phyloP scores from a whole-genome alignment of 2,329 filamentous ascomycete species.

The Aureobasidium subglaciale region DNA sequence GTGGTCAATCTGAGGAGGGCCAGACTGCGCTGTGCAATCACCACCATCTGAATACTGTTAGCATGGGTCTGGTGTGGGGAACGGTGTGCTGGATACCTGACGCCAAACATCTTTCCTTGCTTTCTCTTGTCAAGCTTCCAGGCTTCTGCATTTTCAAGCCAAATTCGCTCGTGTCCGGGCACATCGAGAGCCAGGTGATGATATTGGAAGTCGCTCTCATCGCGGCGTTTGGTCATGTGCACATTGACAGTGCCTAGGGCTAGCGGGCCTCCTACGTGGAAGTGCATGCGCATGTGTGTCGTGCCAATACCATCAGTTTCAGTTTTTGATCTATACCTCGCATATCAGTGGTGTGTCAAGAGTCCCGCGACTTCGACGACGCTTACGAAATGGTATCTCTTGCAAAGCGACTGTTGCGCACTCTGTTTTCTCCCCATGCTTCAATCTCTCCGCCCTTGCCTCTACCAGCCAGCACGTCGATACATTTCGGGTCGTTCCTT shows the following conservation, averaged over 20 bases:
- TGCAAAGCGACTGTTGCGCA: slow-evolving; percentile 72
- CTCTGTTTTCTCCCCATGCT: slow-evolving; percentile 67
- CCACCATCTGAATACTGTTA: too few species aligned
- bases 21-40: not conserved
- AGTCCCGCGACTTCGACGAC: not conserved
- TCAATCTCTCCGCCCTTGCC: slow-evolving; percentile 50
- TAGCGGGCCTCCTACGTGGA: slow-evolving; percentile 73
- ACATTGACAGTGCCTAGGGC: slow-evolving; percentile 67
- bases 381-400: slow-evolving; percentile 48
- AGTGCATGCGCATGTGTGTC: slow-evolving; percentile 78
- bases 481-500: slow-evolving; percentile 62
- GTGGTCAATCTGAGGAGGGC: not conserved
- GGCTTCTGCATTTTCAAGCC: slow-evolving; percentile 55
- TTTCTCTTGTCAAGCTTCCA: slow-evolving; percentile 35
- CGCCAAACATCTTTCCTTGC: slow-evolving; percentile 50
- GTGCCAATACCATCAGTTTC: slow-evolving; percentile 67
- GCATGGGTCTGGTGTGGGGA: too few species aligned
- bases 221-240: slow-evolving; percentile 65
- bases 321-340: slow-evolving; percentile 50
- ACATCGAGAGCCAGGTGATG: slow-evolving; percentile 75
- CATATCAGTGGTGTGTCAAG: not conserved
- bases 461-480: slow-evolving; percentile 63
- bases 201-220: slow-evolving; percentile 66
- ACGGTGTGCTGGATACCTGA: too few species aligned
- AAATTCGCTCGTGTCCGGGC: slow-evolving; percentile 56